Evolutionary conservation across 768 basidiomycete genomes (phyloP), one percentile per base, ranked within the genome.

Genomic region (Clavulina sp.): DNA sequence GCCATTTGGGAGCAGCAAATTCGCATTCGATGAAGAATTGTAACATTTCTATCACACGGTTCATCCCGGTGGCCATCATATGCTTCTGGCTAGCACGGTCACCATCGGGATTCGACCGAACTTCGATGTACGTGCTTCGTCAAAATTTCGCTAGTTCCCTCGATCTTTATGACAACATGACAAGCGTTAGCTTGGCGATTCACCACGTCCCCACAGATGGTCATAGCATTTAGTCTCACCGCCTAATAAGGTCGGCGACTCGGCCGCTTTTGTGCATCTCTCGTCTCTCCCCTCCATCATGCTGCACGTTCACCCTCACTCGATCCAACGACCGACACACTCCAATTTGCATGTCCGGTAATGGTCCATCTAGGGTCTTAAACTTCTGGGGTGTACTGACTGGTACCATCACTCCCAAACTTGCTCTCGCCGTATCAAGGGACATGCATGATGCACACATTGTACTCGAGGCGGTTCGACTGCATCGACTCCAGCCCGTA

Each of bases 371-470:
- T 24, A n/a, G n/a, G n/a, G n/a, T 16, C 43, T 46, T 9, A 9
- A 13, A 13, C 13, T 28, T 16, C 43, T 46, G 26, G 13, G 43
- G 9, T 26, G 24, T 26, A 16, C 43, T 9, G 9, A 13, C 9
- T 13, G 13, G 9, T 24, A 28, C 43, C 26, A 9, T 46, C 24
- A 16, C 13, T 46, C n/a, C n/a, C n/a, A n/a, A n/a, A n/a, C n/a
- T n/a, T n/a, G n/a, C n/a, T n/a, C n/a, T n/a, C n/a, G n/a, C n/a
- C n/a, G n/a, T n/a, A n/a, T n/a, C n/a, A n/a, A 46, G 43, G 56
- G 76, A 80, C 59, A 75, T 73, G 19, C 73, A 72, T 51, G 79
- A 80, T 59, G 78, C 79, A 4, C 77, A 80, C 59, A 71, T 70
- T 34, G 68, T 81, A 38, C 76, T 81, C 53, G 78, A 80, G 64